A percentile compares a stretch with the other conserved stretches of the same genome.
Evolutionary conservation across 1,284 basidiomycete species (phyloP).

Genomic region (Wallemia hederae): DNA sequence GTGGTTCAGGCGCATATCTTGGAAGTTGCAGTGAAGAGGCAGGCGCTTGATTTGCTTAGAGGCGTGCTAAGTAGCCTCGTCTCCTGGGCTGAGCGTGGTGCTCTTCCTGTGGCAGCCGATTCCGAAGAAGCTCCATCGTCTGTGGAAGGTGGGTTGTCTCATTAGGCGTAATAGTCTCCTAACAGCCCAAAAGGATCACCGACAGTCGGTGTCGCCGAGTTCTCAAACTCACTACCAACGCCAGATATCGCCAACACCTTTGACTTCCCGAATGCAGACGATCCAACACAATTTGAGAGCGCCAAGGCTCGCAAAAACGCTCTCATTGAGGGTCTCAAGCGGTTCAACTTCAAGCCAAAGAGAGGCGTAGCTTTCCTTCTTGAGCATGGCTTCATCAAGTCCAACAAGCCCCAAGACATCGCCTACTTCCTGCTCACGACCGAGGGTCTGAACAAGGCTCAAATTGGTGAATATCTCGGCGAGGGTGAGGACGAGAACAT

Average conservation of each 20-base stretch:
- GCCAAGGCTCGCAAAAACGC: conserved; percentile 94
- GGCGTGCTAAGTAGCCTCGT: conserved; percentile 63
- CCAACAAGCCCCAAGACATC: conserved; percentile 43
- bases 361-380: conserved; percentile 66
- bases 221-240: background rate
- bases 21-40: conserved; percentile 54
- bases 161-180: background rate
- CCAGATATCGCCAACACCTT: background rate
- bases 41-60: conserved; percentile 67
- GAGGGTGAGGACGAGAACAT: conserved; percentile 70
- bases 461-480: conserved; percentile 93
- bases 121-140: conserved; percentile 11
- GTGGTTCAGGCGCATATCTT: background rate
- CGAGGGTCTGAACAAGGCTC: conserved; percentile 77
- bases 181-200: background rate
- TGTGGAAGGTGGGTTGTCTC: background rate
- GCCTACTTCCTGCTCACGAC: conserved; percentile 64
- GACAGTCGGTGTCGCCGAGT: background rate
- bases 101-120: conserved; percentile 7
- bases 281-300: conserved; percentile 75
- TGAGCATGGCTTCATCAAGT: conserved; percentile 64
- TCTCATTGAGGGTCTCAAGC: conserved; percentile 76
- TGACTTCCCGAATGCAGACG: conserved; percentile 32
- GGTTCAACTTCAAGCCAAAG: conserved; percentile 97
- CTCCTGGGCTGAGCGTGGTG: conserved; percentile 32